phyloP scores from a whole-genome alignment of 73 alveolate species.

The Symbiodinium natans region DNA sequence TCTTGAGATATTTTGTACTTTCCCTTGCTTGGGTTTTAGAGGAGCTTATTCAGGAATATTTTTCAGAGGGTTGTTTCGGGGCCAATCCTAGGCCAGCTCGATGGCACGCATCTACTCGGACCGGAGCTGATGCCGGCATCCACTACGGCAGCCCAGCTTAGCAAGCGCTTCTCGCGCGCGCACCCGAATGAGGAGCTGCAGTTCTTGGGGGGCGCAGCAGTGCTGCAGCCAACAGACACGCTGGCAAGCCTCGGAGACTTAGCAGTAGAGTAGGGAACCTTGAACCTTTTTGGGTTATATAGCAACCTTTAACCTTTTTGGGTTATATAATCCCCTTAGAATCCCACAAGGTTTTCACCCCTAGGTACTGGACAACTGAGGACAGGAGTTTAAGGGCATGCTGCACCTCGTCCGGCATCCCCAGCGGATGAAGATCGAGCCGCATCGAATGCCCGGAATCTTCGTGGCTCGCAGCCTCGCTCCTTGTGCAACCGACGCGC shows the following conservation, averaged over 20 bases:
- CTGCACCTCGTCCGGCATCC: background rate
- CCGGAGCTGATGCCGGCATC: background rate
- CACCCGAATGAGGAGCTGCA: background rate
- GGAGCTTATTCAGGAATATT: too few species aligned
- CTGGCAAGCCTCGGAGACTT: background rate
- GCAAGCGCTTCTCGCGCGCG: background rate
- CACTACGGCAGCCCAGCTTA: background rate
- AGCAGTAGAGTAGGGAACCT: too few species aligned
- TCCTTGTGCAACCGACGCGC: background rate
- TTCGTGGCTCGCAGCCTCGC: background rate
- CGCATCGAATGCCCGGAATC: background rate
- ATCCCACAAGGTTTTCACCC: too few species aligned
- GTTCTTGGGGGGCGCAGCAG: background rate
- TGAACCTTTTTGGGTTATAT: too few species aligned
- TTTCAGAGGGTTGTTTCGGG: too few species aligned
- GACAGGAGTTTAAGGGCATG: background rate
- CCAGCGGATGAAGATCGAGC: background rate
- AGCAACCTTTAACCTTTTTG: too few species aligned
- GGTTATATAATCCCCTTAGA: too few species aligned
- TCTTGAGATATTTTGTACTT: too few species aligned
- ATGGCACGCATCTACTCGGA: background rate
- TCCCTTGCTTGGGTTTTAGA: too few species aligned
- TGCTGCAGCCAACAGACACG: background rate
- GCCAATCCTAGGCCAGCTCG: too few species aligned
- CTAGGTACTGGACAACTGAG: too few species aligned